These are phyloP conservation scores for Backusella morwellensis DNA, from an alignment of 192 early-diverging fungal species.

Conservation along the genomic window DNA sequence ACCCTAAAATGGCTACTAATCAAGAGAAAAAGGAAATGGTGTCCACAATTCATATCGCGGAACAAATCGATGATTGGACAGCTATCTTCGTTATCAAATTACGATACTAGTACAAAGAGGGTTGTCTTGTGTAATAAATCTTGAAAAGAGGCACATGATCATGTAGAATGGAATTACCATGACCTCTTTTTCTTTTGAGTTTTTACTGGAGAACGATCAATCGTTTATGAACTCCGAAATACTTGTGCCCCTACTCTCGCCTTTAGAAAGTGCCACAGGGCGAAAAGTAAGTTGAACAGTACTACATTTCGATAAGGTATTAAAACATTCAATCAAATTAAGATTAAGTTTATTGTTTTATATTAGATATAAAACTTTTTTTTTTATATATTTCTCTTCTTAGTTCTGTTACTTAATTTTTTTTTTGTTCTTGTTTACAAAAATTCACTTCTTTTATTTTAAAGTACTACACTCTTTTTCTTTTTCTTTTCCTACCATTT, in stretches of 20 bases:
- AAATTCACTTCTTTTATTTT: background rate
- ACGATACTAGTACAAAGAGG: background rate
- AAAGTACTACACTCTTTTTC: background rate
- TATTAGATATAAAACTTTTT: background rate
- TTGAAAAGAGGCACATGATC: slow-evolving; percentile 42
- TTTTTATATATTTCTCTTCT: background rate
- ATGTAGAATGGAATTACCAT: slow-evolving; percentile 32
- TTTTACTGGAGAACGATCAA: slow-evolving; percentile 37
- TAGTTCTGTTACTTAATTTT: background rate
- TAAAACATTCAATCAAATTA: background rate
- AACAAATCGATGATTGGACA: background rate
- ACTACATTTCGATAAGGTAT: slow-evolving; percentile 4
- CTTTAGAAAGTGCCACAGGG: background rate
- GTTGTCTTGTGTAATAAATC: slow-evolving; percentile 24
- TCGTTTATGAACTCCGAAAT: background rate
- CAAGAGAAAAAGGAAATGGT: background rate
- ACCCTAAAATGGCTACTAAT: background rate
- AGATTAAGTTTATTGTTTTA: background rate
- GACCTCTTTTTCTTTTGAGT: slow-evolving; percentile 14
- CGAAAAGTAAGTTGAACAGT: background rate
- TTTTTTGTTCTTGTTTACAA: background rate
- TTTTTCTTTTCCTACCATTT: background rate
- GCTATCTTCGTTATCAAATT: background rate
- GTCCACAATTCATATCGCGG: background rate
- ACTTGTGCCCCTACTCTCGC: background rate